These are phyloP conservation scores for Boletus pseudo-olivaceus DNA, from an alignment of 768 basidiomycete species.

Conservation along the genomic window DNA sequence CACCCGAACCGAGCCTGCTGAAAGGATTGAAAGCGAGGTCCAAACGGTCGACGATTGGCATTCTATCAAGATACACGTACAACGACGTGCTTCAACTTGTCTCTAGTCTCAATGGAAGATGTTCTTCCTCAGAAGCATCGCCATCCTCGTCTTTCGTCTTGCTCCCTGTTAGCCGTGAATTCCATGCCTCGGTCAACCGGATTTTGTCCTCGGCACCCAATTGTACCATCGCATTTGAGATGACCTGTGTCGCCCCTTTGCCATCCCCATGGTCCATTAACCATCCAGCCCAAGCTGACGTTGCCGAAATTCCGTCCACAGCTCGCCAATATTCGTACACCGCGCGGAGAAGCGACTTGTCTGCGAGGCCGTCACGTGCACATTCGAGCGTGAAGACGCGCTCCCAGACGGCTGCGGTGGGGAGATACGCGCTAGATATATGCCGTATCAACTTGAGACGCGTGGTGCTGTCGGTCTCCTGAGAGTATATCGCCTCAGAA, in stretches of 20 bases:
- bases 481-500: constrained; percentile 28
- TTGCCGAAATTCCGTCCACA: constrained; percentile 36
- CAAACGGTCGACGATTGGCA: neutral
- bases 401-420: constrained; percentile 43
- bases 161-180: constrained; percentile 13
- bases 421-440: constrained; percentile 41
- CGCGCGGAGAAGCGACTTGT: constrained; percentile 16
- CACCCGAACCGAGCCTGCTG: neutral
- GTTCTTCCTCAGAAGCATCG: constrained; percentile 10
- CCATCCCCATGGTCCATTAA: constrained; percentile 40
- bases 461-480: constrained; percentile 12
- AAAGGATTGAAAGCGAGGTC: neutral
- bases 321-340: constrained; percentile 45
- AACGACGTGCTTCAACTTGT: neutral
- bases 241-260: constrained; percentile 36
- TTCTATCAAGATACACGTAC: neutral
- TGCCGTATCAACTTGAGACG: constrained; percentile 35
- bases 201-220: constrained; percentile 27
- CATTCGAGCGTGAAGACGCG: constrained; percentile 36
- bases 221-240: constrained; percentile 33
- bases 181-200: constrained; percentile 38
- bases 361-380: constrained; percentile 12
- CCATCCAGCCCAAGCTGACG: constrained; percentile 47
- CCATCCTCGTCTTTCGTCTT: constrained; percentile 10
- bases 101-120: constrained; percentile 16